These are phyloP conservation scores for Coleophoma crateriformis DNA, from an alignment of 2,329 filamentous ascomycete genomes.

Conservation along the genomic window DNA sequence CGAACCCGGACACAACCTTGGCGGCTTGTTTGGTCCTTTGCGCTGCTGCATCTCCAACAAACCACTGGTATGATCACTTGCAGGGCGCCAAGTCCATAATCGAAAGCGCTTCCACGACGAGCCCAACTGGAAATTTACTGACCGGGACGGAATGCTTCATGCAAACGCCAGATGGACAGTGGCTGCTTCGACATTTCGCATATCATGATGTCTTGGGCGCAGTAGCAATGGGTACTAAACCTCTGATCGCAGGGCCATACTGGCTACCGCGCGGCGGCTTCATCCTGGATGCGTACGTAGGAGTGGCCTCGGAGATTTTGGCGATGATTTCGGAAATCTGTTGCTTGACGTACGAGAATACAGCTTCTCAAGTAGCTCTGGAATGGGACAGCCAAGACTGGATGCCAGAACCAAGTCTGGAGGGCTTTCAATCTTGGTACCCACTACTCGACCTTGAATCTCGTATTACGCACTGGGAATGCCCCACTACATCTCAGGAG, in stretches of 20 bases:
- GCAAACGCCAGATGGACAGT: constrained; percentile 7
- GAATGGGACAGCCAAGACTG: neutral
- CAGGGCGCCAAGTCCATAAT: constrained; percentile 3
- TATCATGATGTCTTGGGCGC: constrained; percentile 15
- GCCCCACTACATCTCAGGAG: constrained; percentile 1
- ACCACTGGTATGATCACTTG: constrained; percentile 3
- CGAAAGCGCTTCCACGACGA: neutral
- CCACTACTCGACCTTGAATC: neutral
- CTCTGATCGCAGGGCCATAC: constrained; percentile 9
- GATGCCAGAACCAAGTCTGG: neutral
- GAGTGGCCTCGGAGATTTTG: constrained; percentile 7
- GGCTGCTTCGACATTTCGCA: constrained; percentile 15
- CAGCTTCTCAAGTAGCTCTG: neutral
- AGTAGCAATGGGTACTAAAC: constrained; percentile 7
- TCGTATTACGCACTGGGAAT: constrained; percentile 3
- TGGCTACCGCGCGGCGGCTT: constrained; percentile 2
- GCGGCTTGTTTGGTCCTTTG: neutral
- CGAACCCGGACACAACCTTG: neutral
- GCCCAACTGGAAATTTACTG: neutral
- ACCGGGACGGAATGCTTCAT: constrained; percentile 2
- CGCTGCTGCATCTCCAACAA: neutral
- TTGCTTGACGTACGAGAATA: neutral
- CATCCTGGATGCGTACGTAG: constrained; percentile 8
- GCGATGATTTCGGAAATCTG: constrained; percentile 3
- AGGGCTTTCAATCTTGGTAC: neutral